A percentile compares a stretch with the other conserved stretches of the same genome.
Evolutionary conservation across 1,139 yeast genomes (phyloP).

Genomic region (Yamadazyma siamensis): DNA sequence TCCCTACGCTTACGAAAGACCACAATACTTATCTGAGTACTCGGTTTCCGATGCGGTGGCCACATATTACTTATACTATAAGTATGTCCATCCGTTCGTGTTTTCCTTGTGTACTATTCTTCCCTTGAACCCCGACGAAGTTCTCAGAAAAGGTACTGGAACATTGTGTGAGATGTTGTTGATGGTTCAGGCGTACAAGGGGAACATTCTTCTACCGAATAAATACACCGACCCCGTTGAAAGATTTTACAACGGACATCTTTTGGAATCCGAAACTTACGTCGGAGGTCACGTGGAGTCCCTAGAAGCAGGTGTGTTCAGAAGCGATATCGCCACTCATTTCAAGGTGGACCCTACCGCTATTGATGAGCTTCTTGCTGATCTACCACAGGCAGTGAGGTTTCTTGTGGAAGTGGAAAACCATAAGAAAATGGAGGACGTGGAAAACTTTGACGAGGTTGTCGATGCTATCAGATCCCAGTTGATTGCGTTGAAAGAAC

Average conservation of each 20-base stretch:
- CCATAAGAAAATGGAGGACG: conserved; percentile 65
- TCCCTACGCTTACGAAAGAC: conserved; percentile 91
- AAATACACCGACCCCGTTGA: conserved; percentile 92
- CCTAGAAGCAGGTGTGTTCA: conserved; percentile 93
- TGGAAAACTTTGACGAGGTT: conserved; percentile 76
- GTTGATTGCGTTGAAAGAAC: conserved; percentile 54
- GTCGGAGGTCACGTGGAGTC: conserved; percentile 99
- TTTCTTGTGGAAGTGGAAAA: conserved; percentile 88
- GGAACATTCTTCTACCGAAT: conserved; percentile 78
- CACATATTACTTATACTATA: conserved; percentile 91
- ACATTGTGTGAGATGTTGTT: conserved; percentile 96
- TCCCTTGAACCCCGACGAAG: conserved; percentile 96
- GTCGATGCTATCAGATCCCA: conserved; percentile 52
- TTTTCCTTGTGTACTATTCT: conserved; percentile 93
- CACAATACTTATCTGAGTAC: conserved; percentile 89
- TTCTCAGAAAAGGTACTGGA: conserved; percentile 95
- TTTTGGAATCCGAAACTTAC: conserved; percentile 92
- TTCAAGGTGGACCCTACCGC: conserved; percentile 81
- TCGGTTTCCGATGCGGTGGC: conserved; percentile 99
- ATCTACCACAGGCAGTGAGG: conserved; percentile 71
- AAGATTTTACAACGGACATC: conserved; percentile 90
- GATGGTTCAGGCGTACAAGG: conserved; percentile 92
- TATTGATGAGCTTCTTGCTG: conserved; percentile 71
- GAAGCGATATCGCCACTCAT: conserved; percentile 77
- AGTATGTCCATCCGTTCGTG: conserved; percentile 95